Conservation (phyloP, 768 basidiomycete species). For the Epithele typhae region DNA sequence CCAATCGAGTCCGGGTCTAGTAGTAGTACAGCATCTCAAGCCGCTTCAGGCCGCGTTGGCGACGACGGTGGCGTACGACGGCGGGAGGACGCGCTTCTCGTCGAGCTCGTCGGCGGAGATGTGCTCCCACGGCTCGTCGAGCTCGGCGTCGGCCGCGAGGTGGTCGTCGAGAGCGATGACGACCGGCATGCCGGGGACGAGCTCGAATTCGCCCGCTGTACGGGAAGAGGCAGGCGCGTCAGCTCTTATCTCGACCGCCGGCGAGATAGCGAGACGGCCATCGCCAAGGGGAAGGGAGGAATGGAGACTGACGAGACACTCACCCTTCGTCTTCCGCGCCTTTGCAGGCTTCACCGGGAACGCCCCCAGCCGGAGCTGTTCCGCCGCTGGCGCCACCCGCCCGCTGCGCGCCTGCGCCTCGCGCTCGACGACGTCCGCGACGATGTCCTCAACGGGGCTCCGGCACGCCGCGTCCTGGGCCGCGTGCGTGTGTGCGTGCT, state of each 20-base stretch:
- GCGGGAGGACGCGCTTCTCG: conserved; percentile 22
- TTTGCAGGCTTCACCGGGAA: conserved; percentile 28
- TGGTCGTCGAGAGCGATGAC: conserved; percentile 57
- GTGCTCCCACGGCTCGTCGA: conserved; percentile 61
- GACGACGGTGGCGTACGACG: conserved; percentile 33
- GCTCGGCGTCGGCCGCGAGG: conserved; percentile 29
- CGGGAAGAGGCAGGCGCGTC: not conserved
- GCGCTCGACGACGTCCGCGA: conserved; percentile 15
- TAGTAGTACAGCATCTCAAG: too few species aligned
- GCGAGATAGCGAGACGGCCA: too few species aligned
- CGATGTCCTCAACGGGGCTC: conserved; percentile 9
- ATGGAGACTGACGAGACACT: conserved; percentile 12
- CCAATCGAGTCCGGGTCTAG: too few species aligned
- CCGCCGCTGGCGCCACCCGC: not conserved
- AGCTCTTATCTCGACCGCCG: not conserved
- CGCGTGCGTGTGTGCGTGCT: conserved; percentile 1
- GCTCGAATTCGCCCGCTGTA: conserved; percentile 51
- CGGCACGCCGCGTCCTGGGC: not conserved
- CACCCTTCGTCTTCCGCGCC: conserved; percentile 40
- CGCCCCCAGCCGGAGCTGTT: conserved; percentile 21
- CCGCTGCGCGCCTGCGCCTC: conserved; percentile 3
- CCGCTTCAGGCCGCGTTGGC: conserved; percentile 10
- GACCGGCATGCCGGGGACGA: conserved; percentile 47
- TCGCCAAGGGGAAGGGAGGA: not conserved
- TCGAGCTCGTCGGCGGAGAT: conserved; percentile 39